phyloP scores from a whole-genome alignment of 31 red algal genomes.

The Asparagopsis taxiformis region DNA sequence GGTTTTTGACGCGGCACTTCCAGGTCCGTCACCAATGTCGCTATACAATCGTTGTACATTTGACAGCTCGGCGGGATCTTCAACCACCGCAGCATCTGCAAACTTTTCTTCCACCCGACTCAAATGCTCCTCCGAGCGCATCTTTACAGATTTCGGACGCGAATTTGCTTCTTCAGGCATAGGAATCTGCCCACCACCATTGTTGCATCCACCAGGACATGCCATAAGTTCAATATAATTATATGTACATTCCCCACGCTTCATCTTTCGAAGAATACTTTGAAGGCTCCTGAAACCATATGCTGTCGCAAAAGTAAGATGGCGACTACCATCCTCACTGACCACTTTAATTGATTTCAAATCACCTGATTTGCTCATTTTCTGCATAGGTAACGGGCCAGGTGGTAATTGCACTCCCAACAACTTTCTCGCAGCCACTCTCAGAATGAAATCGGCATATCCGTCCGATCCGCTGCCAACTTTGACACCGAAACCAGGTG shows the following conservation, averaged over 20 bases:
- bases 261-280: constrained; percentile 69
- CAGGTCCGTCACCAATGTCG: not conserved
- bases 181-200: constrained; percentile 80
- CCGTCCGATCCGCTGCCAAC: constrained; percentile 64
- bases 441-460: constrained; percentile 57
- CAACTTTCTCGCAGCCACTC: constrained; percentile 46
- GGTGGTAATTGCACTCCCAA: constrained; percentile 33
- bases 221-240: constrained; percentile 93
- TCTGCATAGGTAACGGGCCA: constrained; percentile 30
- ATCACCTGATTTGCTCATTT: constrained; percentile 46
- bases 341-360: constrained; percentile 21
- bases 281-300: constrained; percentile 89
- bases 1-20: not conserved
- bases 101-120: constrained; percentile 13
- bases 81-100: constrained; percentile 16
- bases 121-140: constrained; percentile 24
- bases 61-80: not conserved
- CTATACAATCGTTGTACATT: constrained; percentile 20
- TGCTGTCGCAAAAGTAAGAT: constrained; percentile 68
- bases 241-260: constrained; percentile 39
- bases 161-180: not conserved
- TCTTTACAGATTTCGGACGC: constrained; percentile 1
- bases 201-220: constrained; percentile 88
- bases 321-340: constrained; percentile 14
- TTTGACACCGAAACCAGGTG: constrained; percentile 31